phyloP scores from a whole-genome alignment of 2,329 filamentous ascomycete genomes.

The Pyricularia sp. region DNA sequence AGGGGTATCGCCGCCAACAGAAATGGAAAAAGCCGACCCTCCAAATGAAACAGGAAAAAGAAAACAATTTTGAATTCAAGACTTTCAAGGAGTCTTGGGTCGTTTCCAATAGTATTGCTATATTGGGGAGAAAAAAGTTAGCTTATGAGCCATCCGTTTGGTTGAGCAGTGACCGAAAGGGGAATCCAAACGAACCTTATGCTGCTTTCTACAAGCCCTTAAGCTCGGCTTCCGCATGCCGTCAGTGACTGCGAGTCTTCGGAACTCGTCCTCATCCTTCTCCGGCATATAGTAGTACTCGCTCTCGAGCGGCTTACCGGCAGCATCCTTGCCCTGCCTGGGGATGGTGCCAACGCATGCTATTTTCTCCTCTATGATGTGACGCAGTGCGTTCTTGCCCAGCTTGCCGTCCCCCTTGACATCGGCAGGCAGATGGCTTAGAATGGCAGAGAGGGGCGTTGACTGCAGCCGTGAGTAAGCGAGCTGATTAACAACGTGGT shows the following conservation, averaged over 20 bases:
- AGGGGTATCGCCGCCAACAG: background rate
- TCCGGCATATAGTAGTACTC: slow-evolving; percentile 96
- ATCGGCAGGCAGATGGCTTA: slow-evolving; percentile 67
- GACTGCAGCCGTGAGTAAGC: slow-evolving; percentile 89
- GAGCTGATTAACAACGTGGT: slow-evolving; percentile 90
- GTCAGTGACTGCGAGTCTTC: slow-evolving; percentile 71
- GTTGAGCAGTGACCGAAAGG: no score
- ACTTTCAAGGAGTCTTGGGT: slow-evolving; percentile 39
- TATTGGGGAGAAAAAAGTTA: slow-evolving; percentile 10
- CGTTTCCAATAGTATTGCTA: slow-evolving; percentile 62
- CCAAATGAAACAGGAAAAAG: background rate
- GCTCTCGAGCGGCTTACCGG: slow-evolving; percentile 83
- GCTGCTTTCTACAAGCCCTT: slow-evolving; percentile 81
- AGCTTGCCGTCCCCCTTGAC: slow-evolving; percentile 39
- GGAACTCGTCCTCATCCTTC: slow-evolving; percentile 63
- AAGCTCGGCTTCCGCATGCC: slow-evolving; percentile 81
- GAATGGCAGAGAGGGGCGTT: slow-evolving; percentile 77
- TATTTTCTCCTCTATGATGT: slow-evolving; percentile 54
- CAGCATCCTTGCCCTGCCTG: slow-evolving; percentile 88
- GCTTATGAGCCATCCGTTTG: background rate
- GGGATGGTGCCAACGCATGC: slow-evolving; percentile 77
- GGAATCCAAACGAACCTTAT: slow-evolving; percentile 60
- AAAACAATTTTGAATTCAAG: background rate
- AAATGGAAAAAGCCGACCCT: background rate
- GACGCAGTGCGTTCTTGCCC: slow-evolving; percentile 50